Evolutionary conservation across 805 yeast genomes (phyloP), one percentile per base, ranked within the genome.

Genomic region (Lachancea sp.): DNA sequence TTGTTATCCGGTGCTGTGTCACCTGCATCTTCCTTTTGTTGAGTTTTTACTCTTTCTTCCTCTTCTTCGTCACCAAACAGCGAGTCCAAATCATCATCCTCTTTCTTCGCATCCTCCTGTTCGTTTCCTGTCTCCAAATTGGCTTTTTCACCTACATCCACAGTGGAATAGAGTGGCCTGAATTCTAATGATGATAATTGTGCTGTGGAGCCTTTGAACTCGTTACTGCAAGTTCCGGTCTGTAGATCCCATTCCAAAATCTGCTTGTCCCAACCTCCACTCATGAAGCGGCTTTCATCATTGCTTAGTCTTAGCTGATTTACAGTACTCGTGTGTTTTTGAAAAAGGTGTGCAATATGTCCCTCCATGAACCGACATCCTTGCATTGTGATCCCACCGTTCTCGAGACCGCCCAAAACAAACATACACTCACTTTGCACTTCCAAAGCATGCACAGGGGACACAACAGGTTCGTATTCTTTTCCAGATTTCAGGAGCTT

Each of bases 231-330:
- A 15, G 68, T 63, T 1, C 97, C 96, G 0, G 83, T 75, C 52
- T 86, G 75, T 48, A 93, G 69, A 64, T 93, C 99, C 96, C 97
- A 91, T 51, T 82, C 78, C 6, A 79, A 62, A 1, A 91, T 74
- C 17, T 75, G 70, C 63, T 78, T 83, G 67, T 93, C 99, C 99
- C 98, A 93, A 15, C 88, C 75, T 0, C 96, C 97, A 42, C 93
- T 81, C 16, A 91, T 54, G 39, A 89, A 81, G 37, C 68, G 65
- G 37, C 74, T 74, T 55, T 91, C 91, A 7, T 66, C 66, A 29
- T 72, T 67, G 58, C 81, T 85, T 45, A 93, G 69, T 45, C 70
- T 69, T 34, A 91, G 63, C 15, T 80, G 82, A 16, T 95, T 83
- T 0, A 93, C 87, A 0, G 96, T 78, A 44, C 79, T 81, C 15